These are phyloP conservation scores for Canavalia gladiata DNA, from an alignment of 306 rosid species.

Conservation along the genomic window DNA sequence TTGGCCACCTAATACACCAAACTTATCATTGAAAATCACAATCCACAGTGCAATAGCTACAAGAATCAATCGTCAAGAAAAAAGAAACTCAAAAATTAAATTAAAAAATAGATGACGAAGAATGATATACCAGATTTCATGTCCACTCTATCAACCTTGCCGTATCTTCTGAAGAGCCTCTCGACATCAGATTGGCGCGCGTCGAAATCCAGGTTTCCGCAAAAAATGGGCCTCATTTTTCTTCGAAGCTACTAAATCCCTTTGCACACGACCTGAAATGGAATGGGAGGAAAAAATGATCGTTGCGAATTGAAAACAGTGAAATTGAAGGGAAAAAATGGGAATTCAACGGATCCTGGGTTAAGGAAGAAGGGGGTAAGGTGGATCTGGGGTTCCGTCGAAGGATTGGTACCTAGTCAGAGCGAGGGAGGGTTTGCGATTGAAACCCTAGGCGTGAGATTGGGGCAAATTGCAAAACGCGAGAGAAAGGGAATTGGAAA, in stretches of 20 bases:
- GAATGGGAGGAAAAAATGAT: slow-evolving; percentile 30
- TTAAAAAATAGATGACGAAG: not conserved
- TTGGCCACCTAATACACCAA: slow-evolving; percentile 2
- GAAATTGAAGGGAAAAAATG: not conserved
- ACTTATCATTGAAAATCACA: slow-evolving; percentile 18
- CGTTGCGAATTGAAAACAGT: not conserved
- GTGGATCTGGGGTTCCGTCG: slow-evolving; percentile 40
- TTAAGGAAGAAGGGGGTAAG: not conserved
- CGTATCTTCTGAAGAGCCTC: slow-evolving; percentile 81
- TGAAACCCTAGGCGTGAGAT: slow-evolving; percentile 51
- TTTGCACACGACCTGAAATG: slow-evolving; percentile 45
- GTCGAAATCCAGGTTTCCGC: slow-evolving; percentile 83
- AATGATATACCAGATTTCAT: slow-evolving; percentile 73
- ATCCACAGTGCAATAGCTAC: not conserved
- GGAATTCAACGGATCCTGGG: slow-evolving; percentile 24
- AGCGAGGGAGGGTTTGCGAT: slow-evolving; percentile 15
- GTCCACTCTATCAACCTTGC: slow-evolving; percentile 88
- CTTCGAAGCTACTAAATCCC: slow-evolving; percentile 35
- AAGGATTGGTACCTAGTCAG: slow-evolving; percentile 53
- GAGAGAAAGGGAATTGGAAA: slow-evolving; percentile 2
- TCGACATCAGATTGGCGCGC: slow-evolving; percentile 82
- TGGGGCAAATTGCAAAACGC: slow-evolving; percentile 22
- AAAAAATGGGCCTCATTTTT: slow-evolving; percentile 78
- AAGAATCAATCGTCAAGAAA: not conserved
- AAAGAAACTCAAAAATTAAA: not conserved